Base-by-base conservation (phyloP, 768 basidiomycete species). In the Gautieria morchelliformis region DNA sequence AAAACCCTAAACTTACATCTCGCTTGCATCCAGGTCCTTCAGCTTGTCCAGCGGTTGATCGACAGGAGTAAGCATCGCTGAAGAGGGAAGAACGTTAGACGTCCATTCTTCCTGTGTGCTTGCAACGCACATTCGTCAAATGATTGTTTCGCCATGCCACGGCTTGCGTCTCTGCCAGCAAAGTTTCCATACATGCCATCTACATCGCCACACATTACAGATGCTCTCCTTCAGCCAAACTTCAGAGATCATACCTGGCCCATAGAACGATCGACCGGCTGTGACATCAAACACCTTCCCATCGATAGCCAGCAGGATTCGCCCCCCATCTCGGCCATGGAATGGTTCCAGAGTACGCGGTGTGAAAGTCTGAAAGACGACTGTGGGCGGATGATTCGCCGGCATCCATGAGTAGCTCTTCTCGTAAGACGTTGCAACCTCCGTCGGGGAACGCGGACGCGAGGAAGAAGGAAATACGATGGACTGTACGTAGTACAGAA, bases 181-280 rank as follows among this genome's bases (percentile, higher is more conserved):
- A 99, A 98, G 71, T 94, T 95, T 32, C 92, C 93, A 66, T 97
- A 97, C 81, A 93, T 91, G 0, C 94, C 95, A 64, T 85, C 95
- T 96, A 62, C 30, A 42, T 47, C 14, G 45, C 17, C 10, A 50
- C 7, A 44, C 14, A 37, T 37, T 37, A 37, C 35, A 9, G 44
- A 20, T 24, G 22, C 22, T 55, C 53, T 37, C 35, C 35, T 37
- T 37, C 8, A 9, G 35, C 41, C 14, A 53, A 55, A 40, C 24
- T 24, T 42, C 15, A 30, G 30, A 50, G 33, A 50, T 30, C 37
- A 71, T 87, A 95, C 95, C 84, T 20, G 95, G 95, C 1, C 95
- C 95, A 69, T 98, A 98, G 73, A 99, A 99, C 66, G 79, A 87
- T 62, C 84, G 77, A 24, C 95, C 95, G 4, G 81, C 76, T 0